Evolutionary conservation across 108 stramenopile genomes (phyloP), one percentile per base, ranked within the genome.

Genomic region (Pseudonitzschia delicatissima): DNA sequence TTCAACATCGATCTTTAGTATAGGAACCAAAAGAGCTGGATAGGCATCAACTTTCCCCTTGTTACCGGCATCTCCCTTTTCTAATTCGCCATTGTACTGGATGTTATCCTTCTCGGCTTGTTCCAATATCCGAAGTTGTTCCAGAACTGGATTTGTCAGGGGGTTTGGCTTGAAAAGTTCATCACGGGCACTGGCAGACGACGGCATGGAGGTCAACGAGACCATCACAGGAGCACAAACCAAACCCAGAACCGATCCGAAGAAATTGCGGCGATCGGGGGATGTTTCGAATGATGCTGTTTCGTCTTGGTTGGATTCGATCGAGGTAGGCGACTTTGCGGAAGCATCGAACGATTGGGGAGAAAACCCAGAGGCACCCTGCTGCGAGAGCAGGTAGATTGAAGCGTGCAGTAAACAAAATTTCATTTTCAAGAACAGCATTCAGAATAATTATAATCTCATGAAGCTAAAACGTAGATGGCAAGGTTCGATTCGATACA

Each of bases 71-170:
- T 79, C 72, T 1, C 78, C 78, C 58, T 34, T 59, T 63, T 68
- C 87, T 44, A 87, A 50, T 66, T 92, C 91, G 1, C 91, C 91
- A 8, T 78, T 78, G 48, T 92, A 92, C 40, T 85, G 71, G 40
- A 88, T 68, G 34, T 88, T 82, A 53, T 92, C 90, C n/a, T 79
- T 87, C 49, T 87, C 82, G 32, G 79, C 86, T 77, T 92, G 90
- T 49, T 92, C 79, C 82, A 73, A 80, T 39, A 92, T 87, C 0
- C 87, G 69, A 23, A 88, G 42, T 57, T 86, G 77, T 67, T 90
- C 88, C 48, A 90, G 68, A 11, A 87, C 23, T 11, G 85, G 68
- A 80, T 90, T 90, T 2, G 85, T 84, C 62, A 90, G 57, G 28
- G 88, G 88, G 67, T 90, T 90, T n/a, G 72, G 66, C 33, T 68